Base-by-base conservation (phyloP, 371 early-diverging fungal genomes). In the Rhizomucor miehei region DNA sequence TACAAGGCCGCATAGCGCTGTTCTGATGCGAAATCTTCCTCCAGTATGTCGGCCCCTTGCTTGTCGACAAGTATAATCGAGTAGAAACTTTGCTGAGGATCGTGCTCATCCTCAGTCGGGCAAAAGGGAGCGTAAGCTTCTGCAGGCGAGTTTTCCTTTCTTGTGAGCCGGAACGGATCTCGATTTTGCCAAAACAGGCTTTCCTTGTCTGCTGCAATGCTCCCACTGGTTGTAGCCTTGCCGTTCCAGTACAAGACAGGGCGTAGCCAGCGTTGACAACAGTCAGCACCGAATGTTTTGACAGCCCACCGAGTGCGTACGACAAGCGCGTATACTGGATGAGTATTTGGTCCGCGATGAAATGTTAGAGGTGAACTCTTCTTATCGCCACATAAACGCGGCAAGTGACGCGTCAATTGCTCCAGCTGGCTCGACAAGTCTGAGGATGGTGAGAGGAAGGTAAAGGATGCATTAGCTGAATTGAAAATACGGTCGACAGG, bases 211-310 rank as follows among this genome's bases (percentile, higher is more conserved):
- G 20, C 24, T 13, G 6, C 6, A 2, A 19, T 41, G 6, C n/a
- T 35, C 3, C 21, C 25, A 2, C 20, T 44, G 12, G 56, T 29
- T 9, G 65, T 68, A n/a, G 77, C 69, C 51, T 83, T 84, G 4
- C 85, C 84, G 43, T 80, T 84, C 86, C 86, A 86, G 47, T 86
- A 86, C 52, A 86, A 67, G 6, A 76, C 79, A 3, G 84, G 84
- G 23, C 73, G 66, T 16, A 84, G 61, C 80, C 81, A 86, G n/a
- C 64, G 61, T 6, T 55, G 44, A 13, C 69, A 71, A 10, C 66
- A 67, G 4, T 46, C 59, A 5, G 48, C 35, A 1, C 86, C 86
- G 64, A 86, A 81, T 44, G 57, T 63, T 9, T 57, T 53, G 11
- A 55, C 57, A 1, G 84, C 85, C 73, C 82, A 86, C 13, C 62